Conservation (phyloP, 345 rosid species). For the Corchorus capsularis region DNA sequence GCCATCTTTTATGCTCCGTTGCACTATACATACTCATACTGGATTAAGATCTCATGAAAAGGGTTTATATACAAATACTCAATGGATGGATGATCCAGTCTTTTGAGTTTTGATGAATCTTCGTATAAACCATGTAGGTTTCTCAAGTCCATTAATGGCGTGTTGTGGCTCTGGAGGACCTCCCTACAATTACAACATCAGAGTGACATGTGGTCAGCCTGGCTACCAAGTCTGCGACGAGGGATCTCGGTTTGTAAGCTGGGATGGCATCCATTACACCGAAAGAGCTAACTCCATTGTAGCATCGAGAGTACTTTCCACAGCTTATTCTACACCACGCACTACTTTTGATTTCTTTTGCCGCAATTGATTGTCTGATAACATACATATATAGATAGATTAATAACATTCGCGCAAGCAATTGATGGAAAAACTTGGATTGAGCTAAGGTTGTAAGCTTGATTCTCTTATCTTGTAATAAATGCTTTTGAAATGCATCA, state of each 20-base stretch:
- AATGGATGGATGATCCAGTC: no score
- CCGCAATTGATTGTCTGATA: slow-evolving; percentile 4
- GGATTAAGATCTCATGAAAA: not conserved
- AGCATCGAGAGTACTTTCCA: slow-evolving; percentile 63
- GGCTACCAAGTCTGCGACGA: slow-evolving; percentile 48
- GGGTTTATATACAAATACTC: not conserved
- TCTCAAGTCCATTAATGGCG: slow-evolving; percentile 69
- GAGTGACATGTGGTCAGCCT: slow-evolving; percentile 62
- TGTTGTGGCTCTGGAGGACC: slow-evolving; percentile 91
- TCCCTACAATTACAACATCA: slow-evolving; percentile 72
- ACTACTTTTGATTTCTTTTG: slow-evolving; percentile 62
- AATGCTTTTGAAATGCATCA: no score
- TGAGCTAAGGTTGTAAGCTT: no score
- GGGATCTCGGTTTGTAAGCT: slow-evolving; percentile 53
- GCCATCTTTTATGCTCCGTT: not conserved
- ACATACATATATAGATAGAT: not conserved
- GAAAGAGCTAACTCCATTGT: slow-evolving; percentile 69
- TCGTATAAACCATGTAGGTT: slow-evolving; percentile 43
- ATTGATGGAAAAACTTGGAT: not conserved
- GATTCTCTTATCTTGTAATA: not conserved
- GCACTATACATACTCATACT: not conserved
- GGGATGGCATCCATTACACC: slow-evolving; percentile 86
- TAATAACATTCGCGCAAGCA: not conserved
- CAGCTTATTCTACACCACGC: slow-evolving; percentile 56
- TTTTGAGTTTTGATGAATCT: not conserved